Percentiles rank a stretch among this genome's conserved stretches.
phyloP scores from a whole-genome alignment of 495 filamentous ascomycete species.

The Daldinia loculata region DNA sequence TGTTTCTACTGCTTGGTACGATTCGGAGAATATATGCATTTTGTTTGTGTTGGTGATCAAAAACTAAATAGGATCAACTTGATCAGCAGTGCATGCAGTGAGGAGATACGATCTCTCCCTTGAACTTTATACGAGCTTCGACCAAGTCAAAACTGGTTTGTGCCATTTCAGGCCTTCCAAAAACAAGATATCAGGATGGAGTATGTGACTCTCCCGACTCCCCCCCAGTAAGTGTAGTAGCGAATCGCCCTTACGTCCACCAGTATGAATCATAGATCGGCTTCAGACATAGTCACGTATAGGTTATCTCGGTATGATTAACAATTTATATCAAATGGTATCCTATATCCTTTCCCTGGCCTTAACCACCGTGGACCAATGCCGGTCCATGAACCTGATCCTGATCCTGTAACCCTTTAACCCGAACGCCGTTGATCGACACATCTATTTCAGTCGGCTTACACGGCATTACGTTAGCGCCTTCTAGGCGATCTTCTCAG shows the following conservation, averaged over 20 bases:
- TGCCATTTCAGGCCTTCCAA: no score
- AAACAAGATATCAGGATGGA: neutral
- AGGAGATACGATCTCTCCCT: no score
- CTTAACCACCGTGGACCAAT: neutral
- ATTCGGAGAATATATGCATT: neutral
- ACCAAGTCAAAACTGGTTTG: no score
- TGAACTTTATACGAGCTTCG: no score
- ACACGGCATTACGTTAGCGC: constrained; percentile 1
- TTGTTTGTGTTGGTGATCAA: neutral
- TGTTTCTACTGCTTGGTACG: neutral
- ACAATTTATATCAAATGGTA: constrained; percentile 13
- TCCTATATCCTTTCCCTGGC: neutral
- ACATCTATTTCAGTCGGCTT: neutral
- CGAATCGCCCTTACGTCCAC: neutral
- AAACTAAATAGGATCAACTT: no score
- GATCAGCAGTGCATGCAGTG: no score
- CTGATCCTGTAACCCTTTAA: constrained; percentile 2
- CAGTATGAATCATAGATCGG: neutral
- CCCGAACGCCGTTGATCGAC: constrained; percentile 12
- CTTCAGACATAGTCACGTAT: neutral
- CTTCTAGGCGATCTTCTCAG: constrained; percentile 22
- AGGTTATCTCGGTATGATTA: neutral
- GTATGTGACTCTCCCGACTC: no score
- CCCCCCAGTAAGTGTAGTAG: no score
- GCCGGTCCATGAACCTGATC: neutral